phyloP scores from a whole-genome alignment of 2,329 filamentous ascomycete genomes.

The Venturia pyrina region DNA sequence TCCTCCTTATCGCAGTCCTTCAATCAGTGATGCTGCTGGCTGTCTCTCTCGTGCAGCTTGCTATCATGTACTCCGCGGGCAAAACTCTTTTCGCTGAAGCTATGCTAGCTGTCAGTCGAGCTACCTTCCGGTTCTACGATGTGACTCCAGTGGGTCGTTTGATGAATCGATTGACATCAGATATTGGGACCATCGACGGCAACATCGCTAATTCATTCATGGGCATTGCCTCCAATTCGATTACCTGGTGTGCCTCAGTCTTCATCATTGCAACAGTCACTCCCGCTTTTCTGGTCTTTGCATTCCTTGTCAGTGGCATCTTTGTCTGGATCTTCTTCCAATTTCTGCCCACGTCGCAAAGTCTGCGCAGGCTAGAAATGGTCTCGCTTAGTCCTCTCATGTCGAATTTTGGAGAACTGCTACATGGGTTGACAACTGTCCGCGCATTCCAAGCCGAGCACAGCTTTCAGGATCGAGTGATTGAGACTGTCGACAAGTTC shows the following conservation, averaged over 20 bases:
- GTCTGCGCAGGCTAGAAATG: constrained; percentile 76
- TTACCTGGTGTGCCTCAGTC: constrained; percentile 64
- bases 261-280: constrained; percentile 72
- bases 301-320: constrained; percentile 52
- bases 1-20: constrained; percentile 53
- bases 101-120: constrained; percentile 62
- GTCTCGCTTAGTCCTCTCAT: constrained; percentile 80
- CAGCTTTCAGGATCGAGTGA: constrained; percentile 70
- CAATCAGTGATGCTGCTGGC: constrained; percentile 41
- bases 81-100: constrained; percentile 65
- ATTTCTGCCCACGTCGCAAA: constrained; percentile 77
- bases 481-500: constrained; percentile 74
- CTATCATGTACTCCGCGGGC: constrained; percentile 72
- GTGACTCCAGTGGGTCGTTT: constrained; percentile 78
- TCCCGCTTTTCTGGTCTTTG: constrained; percentile 64
- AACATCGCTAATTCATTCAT: constrained; percentile 70
- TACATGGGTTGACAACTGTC: constrained; percentile 79
- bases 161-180: constrained; percentile 86
- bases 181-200: constrained; percentile 82
- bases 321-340: constrained; percentile 66
- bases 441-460: constrained; percentile 69
- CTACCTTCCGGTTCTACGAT: constrained; percentile 86
- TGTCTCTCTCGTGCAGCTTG: constrained; percentile 38
- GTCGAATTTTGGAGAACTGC: constrained; percentile 81
- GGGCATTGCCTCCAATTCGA: constrained; percentile 56